Evolutionary conservation across 139 green algal genomes (phyloP), one percentile per base, ranked within the genome.

Genomic region (Ettlia oleoabundans): DNA sequence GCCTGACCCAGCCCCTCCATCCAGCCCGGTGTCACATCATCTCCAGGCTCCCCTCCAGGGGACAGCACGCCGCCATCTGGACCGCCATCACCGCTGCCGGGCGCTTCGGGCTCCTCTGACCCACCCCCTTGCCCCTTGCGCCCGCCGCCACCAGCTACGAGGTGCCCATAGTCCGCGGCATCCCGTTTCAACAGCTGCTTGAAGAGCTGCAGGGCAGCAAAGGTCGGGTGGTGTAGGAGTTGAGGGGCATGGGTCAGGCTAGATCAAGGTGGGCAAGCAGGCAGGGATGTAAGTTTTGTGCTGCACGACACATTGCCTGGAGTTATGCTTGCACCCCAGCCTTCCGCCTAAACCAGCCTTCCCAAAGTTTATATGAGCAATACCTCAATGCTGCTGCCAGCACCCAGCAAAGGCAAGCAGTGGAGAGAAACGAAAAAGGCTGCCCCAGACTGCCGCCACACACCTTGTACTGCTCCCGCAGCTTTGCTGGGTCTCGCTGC

Each of bases 171-270:
- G 61, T 93, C 89, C 5, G 72, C 53, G 1, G 83, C 75, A 33
- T 93, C 90, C 26, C 78, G 55, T 43, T 88, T 82, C 88, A 93
- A 82, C 62, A 93, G 89, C 47, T 76, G 41, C 66, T 87, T 85
- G 63, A 93, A 85, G 28, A 88, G 76, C 84, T 89, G 86, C 43
- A 43, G 9, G n/a, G 6, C 15, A 30, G 26, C 68, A 77, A 71
- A 40, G 66, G 30, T 18, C 2, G 15, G 15, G 42, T 2, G 35
- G 28, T 26, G 2, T 41, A 2, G 33, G 42, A 67, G 4, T 9
- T 62, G 33, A n/a, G 51, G 55, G 61, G 6, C 51, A 67, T 1
- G 79, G 70, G 22, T 47, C 67, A 61, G 78, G 51, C n/a, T n/a
- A n/a, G n/a, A n/a, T n/a, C n/a, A n/a, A n/a, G n/a, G n/a, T n/a